Conservation (phyloP, 1,284 basidiomycete species). For the Cryptococcus sp. region DNA sequence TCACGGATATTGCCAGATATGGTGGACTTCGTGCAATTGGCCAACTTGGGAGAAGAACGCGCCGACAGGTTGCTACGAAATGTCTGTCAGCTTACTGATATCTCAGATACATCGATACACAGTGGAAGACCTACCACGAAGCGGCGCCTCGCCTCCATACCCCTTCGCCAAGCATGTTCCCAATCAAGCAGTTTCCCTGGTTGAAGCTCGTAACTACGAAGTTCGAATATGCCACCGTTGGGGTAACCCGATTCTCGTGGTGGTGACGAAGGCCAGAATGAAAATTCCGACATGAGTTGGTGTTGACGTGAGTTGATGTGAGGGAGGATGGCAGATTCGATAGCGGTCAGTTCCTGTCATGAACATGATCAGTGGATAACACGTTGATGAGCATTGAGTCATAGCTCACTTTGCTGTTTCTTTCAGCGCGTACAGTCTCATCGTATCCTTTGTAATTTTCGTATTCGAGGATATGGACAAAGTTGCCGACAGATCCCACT, state of each 20-base stretch:
- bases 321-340: conserved; percentile 62
- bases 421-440: conserved; percentile 39
- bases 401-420: conserved; percentile 34
- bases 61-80: conserved; percentile 69
- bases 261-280: conserved; percentile 85
- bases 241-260: conserved; percentile 62
- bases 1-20: conserved; percentile 91
- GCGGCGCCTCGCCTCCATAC: conserved; percentile 81
- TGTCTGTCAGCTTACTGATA: background rate
- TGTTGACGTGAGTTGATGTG: conserved; percentile 68
- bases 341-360: conserved; percentile 23
- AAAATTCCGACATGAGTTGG: conserved; percentile 88
- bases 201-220: conserved; percentile 70
- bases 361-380: background rate
- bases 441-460: conserved; percentile 86
- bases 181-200: conserved; percentile 88
- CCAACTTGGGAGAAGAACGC: conserved; percentile 95
- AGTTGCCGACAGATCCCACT: conserved; percentile 76
- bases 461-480: conserved; percentile 80
- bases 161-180: conserved; percentile 86
- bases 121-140: conserved; percentile 59
- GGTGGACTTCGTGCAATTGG: conserved; percentile 83
- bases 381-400: background rate
- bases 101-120: background rate
- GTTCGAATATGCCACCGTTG: conserved; percentile 84